Conservation (phyloP, 306 rosid genomes). For the Begonia masoniana region DNA sequence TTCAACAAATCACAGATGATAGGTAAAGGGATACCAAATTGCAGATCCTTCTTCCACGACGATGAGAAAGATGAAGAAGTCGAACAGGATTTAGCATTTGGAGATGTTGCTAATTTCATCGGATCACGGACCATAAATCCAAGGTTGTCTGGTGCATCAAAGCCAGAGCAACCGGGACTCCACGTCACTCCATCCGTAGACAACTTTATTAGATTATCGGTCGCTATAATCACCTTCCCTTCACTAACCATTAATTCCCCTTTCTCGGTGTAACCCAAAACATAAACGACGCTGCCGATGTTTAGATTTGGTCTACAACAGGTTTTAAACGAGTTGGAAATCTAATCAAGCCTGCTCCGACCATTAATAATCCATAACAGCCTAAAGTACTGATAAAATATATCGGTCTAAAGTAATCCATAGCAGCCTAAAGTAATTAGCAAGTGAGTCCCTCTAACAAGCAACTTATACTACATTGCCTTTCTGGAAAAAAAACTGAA, state of each 20-base stretch:
- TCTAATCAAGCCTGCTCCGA: constrained; percentile 73
- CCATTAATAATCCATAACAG: constrained; percentile 87
- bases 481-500: no score
- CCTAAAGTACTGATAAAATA: constrained; percentile 71
- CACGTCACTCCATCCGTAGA: constrained; percentile 73
- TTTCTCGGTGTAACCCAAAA: constrained; percentile 68
- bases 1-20: constrained; percentile 91
- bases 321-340: constrained; percentile 88
- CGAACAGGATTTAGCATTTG: constrained; percentile 74
- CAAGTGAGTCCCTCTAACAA: no score
- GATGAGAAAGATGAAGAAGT: constrained; percentile 62
- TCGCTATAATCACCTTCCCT: constrained; percentile 91
- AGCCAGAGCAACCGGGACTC: constrained; percentile 95
- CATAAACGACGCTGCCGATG: constrained; percentile 75
- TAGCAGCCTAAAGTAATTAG: no score
- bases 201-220: constrained; percentile 86
- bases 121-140: constrained; percentile 99
- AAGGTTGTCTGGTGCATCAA: constrained; percentile 76
- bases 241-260: constrained; percentile 71
- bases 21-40: constrained; percentile 87
- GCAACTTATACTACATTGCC: no score
- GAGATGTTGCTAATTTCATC: constrained; percentile 92
- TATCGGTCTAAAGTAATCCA: no score
- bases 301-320: constrained; percentile 70
- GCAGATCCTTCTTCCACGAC: constrained; percentile 86